These are phyloP conservation scores for Cyberlindnera americana DNA, from an alignment of 805 yeast genomes.

Conservation along the genomic window DNA sequence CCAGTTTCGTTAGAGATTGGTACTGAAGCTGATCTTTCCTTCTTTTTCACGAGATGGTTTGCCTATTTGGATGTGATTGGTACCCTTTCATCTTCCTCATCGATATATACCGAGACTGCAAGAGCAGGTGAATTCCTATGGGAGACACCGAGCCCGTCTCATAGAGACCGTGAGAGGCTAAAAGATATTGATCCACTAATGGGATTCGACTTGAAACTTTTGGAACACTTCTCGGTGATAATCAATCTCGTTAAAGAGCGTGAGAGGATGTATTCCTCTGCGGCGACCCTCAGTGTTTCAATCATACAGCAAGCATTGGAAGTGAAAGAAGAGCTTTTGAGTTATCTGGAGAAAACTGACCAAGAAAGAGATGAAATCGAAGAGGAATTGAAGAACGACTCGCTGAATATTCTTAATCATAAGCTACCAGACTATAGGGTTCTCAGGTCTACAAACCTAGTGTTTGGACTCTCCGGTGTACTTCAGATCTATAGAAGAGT, in stretches of 20 bases:
- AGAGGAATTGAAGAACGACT: slow-evolving; percentile 10
- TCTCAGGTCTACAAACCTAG: slow-evolving; percentile 46
- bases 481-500: slow-evolving; percentile 57
- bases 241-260: slow-evolving; percentile 36
- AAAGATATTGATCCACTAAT: slow-evolving; percentile 55
- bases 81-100: slow-evolving; percentile 50
- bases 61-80: slow-evolving; percentile 65
- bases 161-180: slow-evolving; percentile 23
- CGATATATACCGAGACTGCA: slow-evolving; percentile 27
- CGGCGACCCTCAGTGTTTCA: slow-evolving; percentile 4
- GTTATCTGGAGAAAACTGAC: slow-evolving; percentile 24
- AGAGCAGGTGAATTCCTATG: slow-evolving; percentile 26
- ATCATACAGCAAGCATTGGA: slow-evolving; percentile 35
- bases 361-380: slow-evolving; percentile 29
- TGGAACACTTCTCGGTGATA: slow-evolving; percentile 55
- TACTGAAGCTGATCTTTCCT: slow-evolving; percentile 30
- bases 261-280: slow-evolving; percentile 18
- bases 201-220: slow-evolving; percentile 63
- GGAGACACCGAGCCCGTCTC: slow-evolving; percentile 15
- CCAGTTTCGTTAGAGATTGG: slow-evolving; percentile 17
- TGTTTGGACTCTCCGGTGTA: slow-evolving; percentile 51
- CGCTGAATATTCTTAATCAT: slow-evolving; percentile 8
- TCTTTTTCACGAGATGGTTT: slow-evolving; percentile 64
- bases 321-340: slow-evolving; percentile 31
- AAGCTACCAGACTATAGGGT: slow-evolving; percentile 21